Evolutionary conservation across 106 monocot species (phyloP).

Genomic region (Dioscorea zingiberensis): DNA sequence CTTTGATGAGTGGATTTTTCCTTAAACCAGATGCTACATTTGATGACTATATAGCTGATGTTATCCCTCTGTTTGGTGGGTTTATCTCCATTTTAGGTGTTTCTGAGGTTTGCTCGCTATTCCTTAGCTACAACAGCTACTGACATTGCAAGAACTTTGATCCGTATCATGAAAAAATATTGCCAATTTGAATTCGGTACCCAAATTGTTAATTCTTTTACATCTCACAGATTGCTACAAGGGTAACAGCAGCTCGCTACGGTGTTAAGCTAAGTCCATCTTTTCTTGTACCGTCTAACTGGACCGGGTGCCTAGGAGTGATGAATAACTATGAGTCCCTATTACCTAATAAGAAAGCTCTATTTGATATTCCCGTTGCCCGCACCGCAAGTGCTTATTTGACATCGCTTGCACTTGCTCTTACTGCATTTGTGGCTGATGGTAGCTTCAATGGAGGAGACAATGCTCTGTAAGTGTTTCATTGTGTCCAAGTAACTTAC

Average conservation of each 20-base stretch:
- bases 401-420: conserved; percentile 60
- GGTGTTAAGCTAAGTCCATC: conserved; percentile 90
- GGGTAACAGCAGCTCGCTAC: conserved; percentile 64
- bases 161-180: background rate
- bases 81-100: conserved; percentile 74
- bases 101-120: conserved; percentile 50
- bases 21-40: conserved; percentile 78
- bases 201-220: background rate
- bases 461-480: conserved; percentile 66
- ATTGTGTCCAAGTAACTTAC: background rate
- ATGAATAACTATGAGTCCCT: conserved; percentile 89
- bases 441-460: conserved; percentile 93
- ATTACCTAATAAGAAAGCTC: conserved; percentile 75
- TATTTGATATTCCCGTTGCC: conserved; percentile 84
- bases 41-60: conserved; percentile 74
- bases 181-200: background rate
- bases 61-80: conserved; percentile 76
- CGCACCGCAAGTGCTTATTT: conserved; percentile 84
- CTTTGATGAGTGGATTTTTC: conserved; percentile 87
- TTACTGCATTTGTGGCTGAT: conserved; percentile 70
- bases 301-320: conserved; percentile 89
- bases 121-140: too few species aligned
- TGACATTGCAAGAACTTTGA: too few species aligned
- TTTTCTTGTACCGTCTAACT: conserved; percentile 83
- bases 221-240: conserved; percentile 49